Evolutionary conservation across 768 basidiomycete genomes (phyloP).

Genomic region (Amanita rimosa): DNA sequence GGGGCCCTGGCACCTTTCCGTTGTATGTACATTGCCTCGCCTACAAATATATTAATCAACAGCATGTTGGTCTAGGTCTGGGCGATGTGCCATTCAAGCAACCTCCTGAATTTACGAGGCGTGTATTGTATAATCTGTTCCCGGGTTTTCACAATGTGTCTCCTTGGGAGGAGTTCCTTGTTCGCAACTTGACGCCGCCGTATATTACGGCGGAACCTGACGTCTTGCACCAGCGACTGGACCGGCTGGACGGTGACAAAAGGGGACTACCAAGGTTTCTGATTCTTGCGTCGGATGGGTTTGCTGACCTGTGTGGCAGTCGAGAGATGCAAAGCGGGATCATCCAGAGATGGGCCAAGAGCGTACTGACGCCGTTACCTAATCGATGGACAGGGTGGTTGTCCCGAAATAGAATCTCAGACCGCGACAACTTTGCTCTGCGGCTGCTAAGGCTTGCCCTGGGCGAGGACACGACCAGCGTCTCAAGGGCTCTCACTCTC

Average conservation of each 20-base stretch:
- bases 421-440: conserved; percentile 38
- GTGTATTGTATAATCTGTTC: conserved; percentile 54
- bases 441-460: conserved; percentile 44
- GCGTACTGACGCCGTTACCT: conserved; percentile 19
- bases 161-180: conserved; percentile 57
- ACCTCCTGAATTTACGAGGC: conserved; percentile 55
- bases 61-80: conserved; percentile 33
- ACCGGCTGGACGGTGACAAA: conserved; percentile 8
- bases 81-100: conserved; percentile 69
- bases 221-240: conserved; percentile 37
- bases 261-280: conserved; percentile 33
- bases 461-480: conserved; percentile 38
- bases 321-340: conserved; percentile 34
- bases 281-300: conserved; percentile 57
- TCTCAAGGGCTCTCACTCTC: conserved; percentile 49
- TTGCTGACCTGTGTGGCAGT: conserved; percentile 42
- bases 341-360: conserved; percentile 40
- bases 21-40: conserved; percentile 32
- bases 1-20: conserved; percentile 72
- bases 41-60: neutral
- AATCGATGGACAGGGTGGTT: conserved; percentile 12
- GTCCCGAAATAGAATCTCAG: neutral
- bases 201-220: conserved; percentile 59
- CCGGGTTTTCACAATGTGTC: conserved; percentile 51
- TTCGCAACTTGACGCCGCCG: conserved; percentile 51